Percentiles rank a stretch among this genome's conserved stretches.
phyloP scores from a whole-genome alignment of 2,329 filamentous ascomycete genomes.

The Stachybotrys elegans region DNA sequence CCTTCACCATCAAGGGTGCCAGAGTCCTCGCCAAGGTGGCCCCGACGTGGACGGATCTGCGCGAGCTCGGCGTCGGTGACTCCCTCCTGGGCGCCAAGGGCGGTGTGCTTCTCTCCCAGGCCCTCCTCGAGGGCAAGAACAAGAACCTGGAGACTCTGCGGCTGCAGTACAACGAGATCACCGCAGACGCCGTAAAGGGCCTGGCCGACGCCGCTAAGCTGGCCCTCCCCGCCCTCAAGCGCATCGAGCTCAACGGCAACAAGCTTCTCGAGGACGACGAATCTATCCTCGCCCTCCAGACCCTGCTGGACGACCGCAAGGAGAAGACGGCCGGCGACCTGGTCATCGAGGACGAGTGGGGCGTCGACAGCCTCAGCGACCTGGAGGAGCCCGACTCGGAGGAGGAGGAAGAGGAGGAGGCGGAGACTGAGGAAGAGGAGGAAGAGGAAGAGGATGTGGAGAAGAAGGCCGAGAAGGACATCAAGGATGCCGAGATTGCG shows the following conservation, averaged over 20 bases:
- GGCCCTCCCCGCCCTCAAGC: conserved; percentile 69
- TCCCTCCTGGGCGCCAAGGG: conserved; percentile 78
- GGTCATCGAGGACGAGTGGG: conserved; percentile 75
- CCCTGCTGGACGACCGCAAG: conserved; percentile 71
- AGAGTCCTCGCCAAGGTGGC: conserved; percentile 73
- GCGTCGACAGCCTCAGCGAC: conserved; percentile 80
- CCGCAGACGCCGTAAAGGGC: conserved; percentile 64
- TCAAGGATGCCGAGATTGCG: conserved; percentile 65
- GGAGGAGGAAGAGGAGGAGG: conserved; percentile 64
- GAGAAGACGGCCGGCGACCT: conserved; percentile 63
- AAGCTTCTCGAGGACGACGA: conserved; percentile 85
- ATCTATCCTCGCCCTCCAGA: conserved; percentile 61
- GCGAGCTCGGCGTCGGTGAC: conserved; percentile 85
- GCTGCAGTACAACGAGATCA: conserved; percentile 94
- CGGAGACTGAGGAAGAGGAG: conserved; percentile 65
- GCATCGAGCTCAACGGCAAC: conserved; percentile 94
- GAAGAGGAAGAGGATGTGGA: conserved; percentile 64
- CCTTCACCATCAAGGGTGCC: conserved; percentile 79
- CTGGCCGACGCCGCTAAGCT: conserved; percentile 64
- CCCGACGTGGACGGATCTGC: conserved; percentile 66
- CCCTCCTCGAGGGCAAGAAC: conserved; percentile 72
- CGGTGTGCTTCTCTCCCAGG: conserved; percentile 64
- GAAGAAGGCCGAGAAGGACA: conserved; percentile 61
- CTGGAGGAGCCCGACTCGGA: conserved; percentile 72
- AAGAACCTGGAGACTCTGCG: conserved; percentile 73